Conservation (phyloP, 2,329 filamentous ascomycete species). For the Volutella citrinella region DNA sequence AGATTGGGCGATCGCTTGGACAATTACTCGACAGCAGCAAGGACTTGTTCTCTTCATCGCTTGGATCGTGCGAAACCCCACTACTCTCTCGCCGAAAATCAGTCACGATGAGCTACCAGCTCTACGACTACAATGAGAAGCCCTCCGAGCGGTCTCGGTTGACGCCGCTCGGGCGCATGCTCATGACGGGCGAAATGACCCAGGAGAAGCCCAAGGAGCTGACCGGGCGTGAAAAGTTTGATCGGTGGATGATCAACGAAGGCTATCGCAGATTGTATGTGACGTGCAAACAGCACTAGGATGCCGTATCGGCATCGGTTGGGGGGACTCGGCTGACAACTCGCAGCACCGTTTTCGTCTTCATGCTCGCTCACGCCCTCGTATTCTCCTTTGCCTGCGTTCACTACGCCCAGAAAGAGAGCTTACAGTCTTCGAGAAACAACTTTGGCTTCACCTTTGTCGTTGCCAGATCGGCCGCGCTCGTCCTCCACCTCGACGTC, state of each 20-base stretch:
- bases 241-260: slow-evolving; percentile 88
- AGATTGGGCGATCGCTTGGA: no score
- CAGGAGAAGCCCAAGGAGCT: slow-evolving; percentile 68
- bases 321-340: slow-evolving; percentile 2
- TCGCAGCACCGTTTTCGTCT: slow-evolving; percentile 70
- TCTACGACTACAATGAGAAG: slow-evolving; percentile 27
- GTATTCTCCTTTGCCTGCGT: slow-evolving; percentile 79
- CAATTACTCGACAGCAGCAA: no score
- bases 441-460: slow-evolving; percentile 74
- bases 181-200: slow-evolving; percentile 79
- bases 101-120: slow-evolving; percentile 26
- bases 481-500: slow-evolving; percentile 79
- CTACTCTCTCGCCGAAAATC: no score
- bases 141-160: slow-evolving; percentile 73
- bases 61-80: no score
- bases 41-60: no score
- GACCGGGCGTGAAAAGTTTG: slow-evolving; percentile 68
- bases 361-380: slow-evolving; percentile 69
- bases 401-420: slow-evolving; percentile 78
- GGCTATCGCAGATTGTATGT: slow-evolving; percentile 76
- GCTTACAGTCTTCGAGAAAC: slow-evolving; percentile 60
- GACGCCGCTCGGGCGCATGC: slow-evolving; percentile 78
- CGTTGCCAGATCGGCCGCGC: slow-evolving; percentile 71
- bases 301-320: no score
- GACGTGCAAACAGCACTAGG: background rate